These are phyloP conservation scores for Clitoria ternatea DNA, from an alignment of 306 rosid genomes.

Conservation along the genomic window DNA sequence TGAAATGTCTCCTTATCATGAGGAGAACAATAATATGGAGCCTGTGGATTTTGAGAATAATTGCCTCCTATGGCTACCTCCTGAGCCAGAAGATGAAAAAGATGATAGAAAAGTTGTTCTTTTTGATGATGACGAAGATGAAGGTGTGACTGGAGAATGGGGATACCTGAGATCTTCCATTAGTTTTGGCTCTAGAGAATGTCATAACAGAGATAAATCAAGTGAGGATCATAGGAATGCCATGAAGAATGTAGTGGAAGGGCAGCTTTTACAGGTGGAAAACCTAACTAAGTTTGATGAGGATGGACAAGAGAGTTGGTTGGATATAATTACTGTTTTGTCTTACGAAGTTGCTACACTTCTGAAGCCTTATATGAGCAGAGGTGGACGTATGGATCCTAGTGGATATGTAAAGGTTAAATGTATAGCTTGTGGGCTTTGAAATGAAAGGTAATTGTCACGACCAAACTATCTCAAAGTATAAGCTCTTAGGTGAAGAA, in stretches of 20 bases:
- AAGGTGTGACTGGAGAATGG: constrained; percentile 71
- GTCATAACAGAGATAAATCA: constrained; percentile 62
- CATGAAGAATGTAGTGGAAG: constrained; percentile 82
- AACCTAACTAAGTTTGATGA: constrained; percentile 51
- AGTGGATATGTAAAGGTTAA: constrained; percentile 89
- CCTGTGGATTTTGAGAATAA: constrained; percentile 79
- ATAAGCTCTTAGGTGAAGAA: background rate
- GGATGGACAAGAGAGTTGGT: constrained; percentile 60
- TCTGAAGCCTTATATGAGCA: constrained; percentile 82
- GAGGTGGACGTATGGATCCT: constrained; percentile 93
- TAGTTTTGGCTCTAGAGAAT: constrained; percentile 68
- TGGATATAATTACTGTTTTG: constrained; percentile 79
- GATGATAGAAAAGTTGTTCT: constrained; percentile 67
- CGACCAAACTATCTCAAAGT: background rate
- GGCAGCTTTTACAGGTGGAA: constrained; percentile 79
- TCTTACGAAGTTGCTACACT: constrained; percentile 89
- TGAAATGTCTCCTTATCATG: constrained; percentile 47
- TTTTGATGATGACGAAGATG: constrained; percentile 67
- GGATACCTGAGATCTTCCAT: constrained; percentile 59
- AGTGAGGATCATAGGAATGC: constrained; percentile 60
- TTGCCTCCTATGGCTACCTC: constrained; percentile 78
- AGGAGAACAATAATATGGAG: constrained; percentile 44
- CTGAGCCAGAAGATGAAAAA: constrained; percentile 79
- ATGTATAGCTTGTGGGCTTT: constrained; percentile 75
- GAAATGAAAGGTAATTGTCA: constrained; percentile 55